A percentile compares a stretch with the other conserved stretches of the same genome.
phyloP scores from a whole-genome alignment of 768 basidiomycete species.

The Podaxis sp. region DNA sequence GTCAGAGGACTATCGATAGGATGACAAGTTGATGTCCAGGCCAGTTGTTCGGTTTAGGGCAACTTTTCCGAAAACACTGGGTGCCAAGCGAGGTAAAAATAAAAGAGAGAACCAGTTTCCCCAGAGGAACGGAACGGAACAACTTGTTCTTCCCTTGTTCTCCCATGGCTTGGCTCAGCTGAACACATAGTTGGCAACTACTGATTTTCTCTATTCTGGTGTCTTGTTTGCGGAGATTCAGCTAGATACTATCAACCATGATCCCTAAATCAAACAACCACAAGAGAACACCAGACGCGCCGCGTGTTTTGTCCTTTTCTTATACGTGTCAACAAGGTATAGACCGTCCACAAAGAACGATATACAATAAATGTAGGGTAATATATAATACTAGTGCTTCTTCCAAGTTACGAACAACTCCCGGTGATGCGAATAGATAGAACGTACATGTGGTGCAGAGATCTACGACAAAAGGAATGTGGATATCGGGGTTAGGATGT shows the following conservation, averaged over 20 bases:
- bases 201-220: background rate
- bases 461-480: slow-evolving; percentile 3
- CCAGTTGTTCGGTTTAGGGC: background rate
- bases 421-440: slow-evolving; percentile 1
- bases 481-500: background rate
- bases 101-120: background rate
- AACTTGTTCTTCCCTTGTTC: background rate
- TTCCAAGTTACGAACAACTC: background rate
- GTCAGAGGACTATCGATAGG: background rate
- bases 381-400: slow-evolving; percentile 3
- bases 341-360: background rate
- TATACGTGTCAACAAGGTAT: background rate
- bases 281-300: no score
- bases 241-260: no score
- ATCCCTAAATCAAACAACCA: no score
- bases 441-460: slow-evolving; percentile 10
- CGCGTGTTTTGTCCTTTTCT: background rate
- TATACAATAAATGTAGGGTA: slow-evolving; percentile 11
- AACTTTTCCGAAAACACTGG: background rate
- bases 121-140: background rate
- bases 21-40: background rate
- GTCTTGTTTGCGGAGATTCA: background rate
- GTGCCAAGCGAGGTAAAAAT: background rate
- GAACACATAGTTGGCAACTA: background rate
- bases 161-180: background rate